Evolutionary conservation across 129 eudicot genomes (phyloP).

Genomic region (Helichrysum umbraculigerum): DNA sequence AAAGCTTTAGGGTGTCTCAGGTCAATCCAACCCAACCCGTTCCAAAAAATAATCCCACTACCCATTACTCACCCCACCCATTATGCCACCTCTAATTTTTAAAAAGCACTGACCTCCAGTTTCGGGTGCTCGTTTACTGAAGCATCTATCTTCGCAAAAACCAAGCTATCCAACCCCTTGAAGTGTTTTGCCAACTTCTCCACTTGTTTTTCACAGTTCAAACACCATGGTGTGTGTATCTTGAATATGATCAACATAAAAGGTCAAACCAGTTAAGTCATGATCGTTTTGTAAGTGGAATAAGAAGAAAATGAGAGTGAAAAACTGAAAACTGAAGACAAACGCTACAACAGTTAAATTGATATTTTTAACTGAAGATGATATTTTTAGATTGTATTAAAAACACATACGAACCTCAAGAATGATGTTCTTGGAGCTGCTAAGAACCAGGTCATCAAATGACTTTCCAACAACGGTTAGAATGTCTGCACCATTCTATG

Average conservation of each 20-base stretch:
- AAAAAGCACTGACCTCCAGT: constrained; percentile 34
- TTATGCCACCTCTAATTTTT: not conserved
- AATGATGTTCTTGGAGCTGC: constrained; percentile 64
- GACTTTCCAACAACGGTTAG: constrained; percentile 80
- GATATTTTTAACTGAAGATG: not conserved
- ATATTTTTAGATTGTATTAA: too few species aligned
- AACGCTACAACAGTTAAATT: not conserved
- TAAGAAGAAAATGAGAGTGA: not conserved
- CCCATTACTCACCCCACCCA: not conserved
- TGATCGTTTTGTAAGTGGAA: too few species aligned
- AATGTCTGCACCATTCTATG: constrained; percentile 64
- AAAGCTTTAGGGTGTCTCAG: not conserved
- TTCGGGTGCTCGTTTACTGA: constrained; percentile 17
- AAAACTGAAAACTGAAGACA: not conserved
- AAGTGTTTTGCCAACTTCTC: constrained; percentile 78
- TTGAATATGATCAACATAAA: constrained; percentile 31
- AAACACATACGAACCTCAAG: constrained; percentile 59
- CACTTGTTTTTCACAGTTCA: constrained; percentile 60
- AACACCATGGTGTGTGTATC: constrained; percentile 94
- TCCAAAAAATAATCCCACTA: not conserved
- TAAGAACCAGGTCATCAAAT: constrained; percentile 70
- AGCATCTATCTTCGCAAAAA: constrained; percentile 60
- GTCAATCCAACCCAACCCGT: not conserved
- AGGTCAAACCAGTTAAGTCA: too few species aligned
- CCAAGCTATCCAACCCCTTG: constrained; percentile 50